phyloP scores from a whole-genome alignment of 306 rosid species.

The Prunus mira region DNA sequence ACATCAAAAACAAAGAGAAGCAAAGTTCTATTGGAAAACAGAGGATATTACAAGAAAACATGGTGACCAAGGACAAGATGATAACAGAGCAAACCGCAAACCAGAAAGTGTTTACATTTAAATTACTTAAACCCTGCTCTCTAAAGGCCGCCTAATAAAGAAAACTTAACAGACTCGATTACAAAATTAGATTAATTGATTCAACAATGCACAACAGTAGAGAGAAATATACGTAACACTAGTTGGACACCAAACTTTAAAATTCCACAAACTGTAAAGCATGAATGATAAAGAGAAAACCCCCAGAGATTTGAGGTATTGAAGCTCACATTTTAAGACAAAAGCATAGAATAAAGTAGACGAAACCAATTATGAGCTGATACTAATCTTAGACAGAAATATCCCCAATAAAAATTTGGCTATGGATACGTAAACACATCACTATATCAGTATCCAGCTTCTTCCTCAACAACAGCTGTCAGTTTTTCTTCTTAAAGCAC shows the following conservation, averaged over 20 bases:
- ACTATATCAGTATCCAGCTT: neutral
- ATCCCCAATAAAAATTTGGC: no score
- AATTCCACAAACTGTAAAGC: neutral
- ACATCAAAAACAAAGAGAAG: constrained; percentile 9
- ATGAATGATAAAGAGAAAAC: neutral
- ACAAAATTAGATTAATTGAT: neutral
- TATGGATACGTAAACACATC: neutral
- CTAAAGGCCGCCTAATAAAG: neutral
- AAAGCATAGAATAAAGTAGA: neutral
- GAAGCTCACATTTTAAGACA: neutral
- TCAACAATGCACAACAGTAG: neutral
- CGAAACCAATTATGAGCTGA: neutral
- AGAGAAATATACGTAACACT: neutral
- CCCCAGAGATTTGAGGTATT: neutral
- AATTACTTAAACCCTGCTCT: neutral
- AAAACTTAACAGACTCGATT: neutral
- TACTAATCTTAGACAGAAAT: neutral
- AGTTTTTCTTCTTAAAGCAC: neutral
- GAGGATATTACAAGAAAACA: neutral
- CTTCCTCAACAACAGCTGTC: neutral
- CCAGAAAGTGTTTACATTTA: neutral
- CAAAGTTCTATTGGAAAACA: neutral
- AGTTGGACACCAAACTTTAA: neutral
- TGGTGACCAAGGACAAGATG: neutral
- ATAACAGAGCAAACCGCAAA: neutral